These are phyloP conservation scores for Ophiostoma fasciatum DNA, from an alignment of 2,329 filamentous ascomycete genomes.

Conservation along the genomic window DNA sequence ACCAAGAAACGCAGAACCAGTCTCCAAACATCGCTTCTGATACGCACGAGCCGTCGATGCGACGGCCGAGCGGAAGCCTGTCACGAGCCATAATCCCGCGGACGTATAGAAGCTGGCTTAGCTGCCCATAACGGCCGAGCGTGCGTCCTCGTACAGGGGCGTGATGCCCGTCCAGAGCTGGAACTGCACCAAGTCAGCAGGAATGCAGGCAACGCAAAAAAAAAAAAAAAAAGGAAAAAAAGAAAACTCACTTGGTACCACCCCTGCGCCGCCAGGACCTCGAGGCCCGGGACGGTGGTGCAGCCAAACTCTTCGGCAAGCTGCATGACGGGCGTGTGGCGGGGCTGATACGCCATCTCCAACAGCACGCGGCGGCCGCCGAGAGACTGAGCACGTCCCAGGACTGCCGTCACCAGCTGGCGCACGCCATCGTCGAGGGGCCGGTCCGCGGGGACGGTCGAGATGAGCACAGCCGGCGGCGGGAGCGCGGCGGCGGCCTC, in stretches of 20 bases:
- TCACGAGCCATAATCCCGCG: too few relatives aligned
- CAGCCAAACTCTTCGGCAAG: conserved; percentile 66
- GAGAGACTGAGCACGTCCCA: conserved; percentile 23
- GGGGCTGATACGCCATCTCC: conserved; percentile 95
- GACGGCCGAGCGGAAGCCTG: too few relatives aligned
- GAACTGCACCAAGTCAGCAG: conserved; percentile 36
- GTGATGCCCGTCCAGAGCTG: conserved; percentile 73
- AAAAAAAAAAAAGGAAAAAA: background rate
- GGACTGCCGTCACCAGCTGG: conserved; percentile 42
- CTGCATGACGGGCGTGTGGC: conserved; percentile 69
- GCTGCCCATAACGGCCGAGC: conserved; percentile 41
- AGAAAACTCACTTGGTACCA: conserved; percentile 57
- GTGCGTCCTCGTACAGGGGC: conserved; percentile 56
- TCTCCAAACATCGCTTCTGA: too few relatives aligned
- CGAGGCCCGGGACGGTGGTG: conserved; percentile 72
- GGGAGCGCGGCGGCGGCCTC: conserved; percentile 32
- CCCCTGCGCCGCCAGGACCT: conserved; percentile 82
- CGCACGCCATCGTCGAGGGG: conserved; percentile 62
- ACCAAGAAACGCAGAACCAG: too few relatives aligned
- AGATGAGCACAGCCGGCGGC: conserved; percentile 62
- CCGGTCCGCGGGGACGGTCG: conserved; percentile 79
- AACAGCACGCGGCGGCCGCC: conserved; percentile 46
- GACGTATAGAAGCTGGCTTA: too few relatives aligned
- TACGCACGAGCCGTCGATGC: too few relatives aligned
- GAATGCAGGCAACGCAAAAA: background rate